These are phyloP conservation scores for Ceratobasidium sp. DNA, from an alignment of 1,284 basidiomycete genomes.

Conservation along the genomic window DNA sequence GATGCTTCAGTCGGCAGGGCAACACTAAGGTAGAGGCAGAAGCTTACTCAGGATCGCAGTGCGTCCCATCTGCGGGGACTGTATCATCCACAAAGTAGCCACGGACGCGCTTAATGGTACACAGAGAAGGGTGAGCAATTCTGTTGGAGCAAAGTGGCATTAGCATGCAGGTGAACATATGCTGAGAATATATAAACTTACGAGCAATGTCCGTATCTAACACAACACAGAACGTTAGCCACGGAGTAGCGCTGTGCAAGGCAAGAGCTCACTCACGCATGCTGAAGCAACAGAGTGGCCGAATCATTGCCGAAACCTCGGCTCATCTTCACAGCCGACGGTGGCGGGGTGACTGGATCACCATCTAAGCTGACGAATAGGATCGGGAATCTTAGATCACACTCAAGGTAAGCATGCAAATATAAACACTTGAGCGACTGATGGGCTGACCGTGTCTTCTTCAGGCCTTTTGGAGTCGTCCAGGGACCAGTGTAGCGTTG, in stretches of 20 bases:
- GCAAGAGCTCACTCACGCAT: slow-evolving; percentile 38
- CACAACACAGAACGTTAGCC: background rate
- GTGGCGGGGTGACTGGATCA: slow-evolving; percentile 44
- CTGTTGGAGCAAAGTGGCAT: background rate
- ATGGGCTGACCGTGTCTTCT: background rate
- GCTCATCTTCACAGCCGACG: slow-evolving; percentile 41
- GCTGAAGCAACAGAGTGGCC: slow-evolving; percentile 41
- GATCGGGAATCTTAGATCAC: slow-evolving; percentile 42
- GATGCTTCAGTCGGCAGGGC: no score
- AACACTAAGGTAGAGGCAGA: background rate
- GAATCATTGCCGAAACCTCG: slow-evolving; percentile 41
- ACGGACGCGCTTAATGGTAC: slow-evolving; percentile 41
- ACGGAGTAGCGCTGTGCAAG: background rate
- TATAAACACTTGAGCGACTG: background rate
- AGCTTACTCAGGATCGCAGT: slow-evolving; percentile 38
- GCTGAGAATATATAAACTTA: background rate
- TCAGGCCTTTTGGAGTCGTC: background rate
- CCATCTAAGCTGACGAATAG: slow-evolving; percentile 42
- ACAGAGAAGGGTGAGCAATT: slow-evolving; percentile 42
- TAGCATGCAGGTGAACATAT: background rate
- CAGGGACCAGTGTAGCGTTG: slow-evolving; percentile 1
- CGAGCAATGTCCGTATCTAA: slow-evolving; percentile 44
- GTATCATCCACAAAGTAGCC: slow-evolving; percentile 43
- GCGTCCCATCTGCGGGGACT: slow-evolving; percentile 41
- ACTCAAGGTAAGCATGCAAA: background rate